Base-by-base conservation (phyloP, 2,329 filamentous ascomycete genomes). In the Epicoccum sorghinum region DNA sequence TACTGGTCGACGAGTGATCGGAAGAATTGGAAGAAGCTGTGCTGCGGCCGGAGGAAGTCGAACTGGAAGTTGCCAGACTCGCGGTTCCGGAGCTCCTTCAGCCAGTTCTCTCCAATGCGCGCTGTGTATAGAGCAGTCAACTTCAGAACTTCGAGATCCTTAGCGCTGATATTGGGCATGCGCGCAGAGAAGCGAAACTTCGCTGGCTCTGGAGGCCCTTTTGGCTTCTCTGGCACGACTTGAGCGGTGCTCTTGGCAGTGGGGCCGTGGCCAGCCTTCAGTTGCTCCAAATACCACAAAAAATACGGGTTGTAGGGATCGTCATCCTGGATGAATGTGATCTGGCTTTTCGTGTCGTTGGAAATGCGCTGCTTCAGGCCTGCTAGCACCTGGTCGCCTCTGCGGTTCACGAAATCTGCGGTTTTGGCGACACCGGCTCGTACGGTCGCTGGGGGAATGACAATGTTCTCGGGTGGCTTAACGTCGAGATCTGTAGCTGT, bases 21-120 rank as follows among this genome's bases (percentile, higher is more conserved):
- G 76, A 97, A 98, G 79, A 95, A 98, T 73, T 93, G 93, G 79
- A 98, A 92, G 59, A 97, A 88, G 68, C 91, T 96, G 79, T 99
- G 95, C 69, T 96, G 96, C 13, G 93, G 91, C 48, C 93, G 88
- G 47, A 99, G 82, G 71, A 99, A 99, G 76, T 97, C 92, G 74
- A 98, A 99, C 73, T 99, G 93, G 63, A 88, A 92, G 75, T 97
- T 98, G 69, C 89, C 85, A 14, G 89, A 84, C 78, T 99, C 93
- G 62, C 91, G 86, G 77, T 96, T 93, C 23, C 90, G 91, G 59
- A 99, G 80, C 49, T 89, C 85, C 22, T 92, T 97, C 85, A 96
- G 91, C 78, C 95, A 99, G 57, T 89, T 87, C 57, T 93, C 88
- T 12, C 95, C 95, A 68, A 96, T 93, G 77, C 93, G 93, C 47